Base-by-base conservation (phyloP, 768 basidiomycete genomes). In the Xanthoconium stramineum region DNA sequence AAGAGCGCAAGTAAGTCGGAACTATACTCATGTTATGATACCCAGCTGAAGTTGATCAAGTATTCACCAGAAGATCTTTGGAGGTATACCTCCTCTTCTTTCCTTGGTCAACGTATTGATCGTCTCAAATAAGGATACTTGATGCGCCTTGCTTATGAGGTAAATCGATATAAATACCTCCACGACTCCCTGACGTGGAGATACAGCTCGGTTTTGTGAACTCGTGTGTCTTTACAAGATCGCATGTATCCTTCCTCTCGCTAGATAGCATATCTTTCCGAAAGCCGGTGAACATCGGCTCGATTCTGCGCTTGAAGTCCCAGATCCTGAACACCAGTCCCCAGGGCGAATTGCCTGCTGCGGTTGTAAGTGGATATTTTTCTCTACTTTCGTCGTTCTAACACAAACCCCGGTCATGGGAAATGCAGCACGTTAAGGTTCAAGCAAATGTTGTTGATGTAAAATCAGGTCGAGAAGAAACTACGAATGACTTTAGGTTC, bases 31-130 rank as follows among this genome's bases (percentile, higher is more conserved):
- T 45, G 38, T 20, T 13, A 47, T 37, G 29, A 33, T 4, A 3
- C 39, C 20, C 13, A 44, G 19, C 35, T 59, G 14, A 57, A 42
- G 19, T 50, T 13, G 15, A 48, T 5, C 14, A 51, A 89, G 88
- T 60, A 79, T 92, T 5, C 91, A 93, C 66, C 85, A 86, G 55
- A 93, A 93, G 68, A 77, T 92, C 14, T 94, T 93, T 62, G 89
- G 89, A 68, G 89, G 89, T 64, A 78, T 67, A 51, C 17, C 12
- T 20, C 44, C 13, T 50, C 39, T 50, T 36, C 20, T 24, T n/a
- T 40, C 36, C 28, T 28, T 1, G n/a, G 32, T 33, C 17, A 20
- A 12, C 32, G 5, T 10, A 8, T 8, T 55, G 36, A 63, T n/a
- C 20, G 5, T 19, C 8, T 44, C n/a, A 43, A 50, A n/a, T 7